phyloP scores from a whole-genome alignment of 2,329 filamentous ascomycete species.

The Paecilomyces fulvus region DNA sequence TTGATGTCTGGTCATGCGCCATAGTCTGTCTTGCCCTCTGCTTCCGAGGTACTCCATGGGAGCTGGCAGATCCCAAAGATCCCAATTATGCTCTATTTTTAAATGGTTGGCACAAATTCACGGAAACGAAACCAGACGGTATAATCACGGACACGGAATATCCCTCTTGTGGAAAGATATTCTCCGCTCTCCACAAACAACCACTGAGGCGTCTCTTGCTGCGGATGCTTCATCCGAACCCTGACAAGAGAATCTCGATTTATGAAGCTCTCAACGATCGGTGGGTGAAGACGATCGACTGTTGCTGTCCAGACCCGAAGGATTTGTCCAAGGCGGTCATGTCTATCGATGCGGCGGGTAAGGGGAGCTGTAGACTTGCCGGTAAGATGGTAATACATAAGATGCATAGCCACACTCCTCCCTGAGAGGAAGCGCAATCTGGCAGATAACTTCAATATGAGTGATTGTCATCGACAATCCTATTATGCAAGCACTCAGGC shows the following conservation, averaged over 20 bases:
- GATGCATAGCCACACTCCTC: slow-evolving; percentile 25
- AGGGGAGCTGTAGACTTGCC: slow-evolving; percentile 13
- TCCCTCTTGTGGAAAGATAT: slow-evolving; percentile 57
- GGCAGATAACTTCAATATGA: slow-evolving; percentile 20
- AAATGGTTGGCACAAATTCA: slow-evolving; percentile 61
- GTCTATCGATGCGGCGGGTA: slow-evolving; percentile 18
- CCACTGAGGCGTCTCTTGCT: slow-evolving; percentile 61
- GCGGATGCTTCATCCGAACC: slow-evolving; percentile 75
- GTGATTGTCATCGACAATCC: slow-evolving; percentile 13
- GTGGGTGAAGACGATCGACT: slow-evolving; percentile 69
- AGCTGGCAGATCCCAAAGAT: slow-evolving; percentile 52
- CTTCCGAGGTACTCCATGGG: slow-evolving; percentile 67
- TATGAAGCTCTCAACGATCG: slow-evolving; percentile 59
- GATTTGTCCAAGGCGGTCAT: slow-evolving; percentile 43
- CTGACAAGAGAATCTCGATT: slow-evolving; percentile 61
- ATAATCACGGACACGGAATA: slow-evolving; percentile 53
- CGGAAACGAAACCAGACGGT: slow-evolving; percentile 46
- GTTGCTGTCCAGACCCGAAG: slow-evolving; percentile 63
- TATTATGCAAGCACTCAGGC: neutral
- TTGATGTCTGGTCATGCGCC: slow-evolving; percentile 81
- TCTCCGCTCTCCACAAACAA: slow-evolving; percentile 43
- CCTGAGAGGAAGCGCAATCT: slow-evolving; percentile 18
- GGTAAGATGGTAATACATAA: slow-evolving; percentile 19
- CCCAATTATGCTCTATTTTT: slow-evolving; percentile 58
- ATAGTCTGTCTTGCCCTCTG: slow-evolving; percentile 74